Percentiles rank a stretch among this genome's conserved stretches.
Conservation (phyloP, 208 protist genomes). For the Acanthamoeba sp. region DNA sequence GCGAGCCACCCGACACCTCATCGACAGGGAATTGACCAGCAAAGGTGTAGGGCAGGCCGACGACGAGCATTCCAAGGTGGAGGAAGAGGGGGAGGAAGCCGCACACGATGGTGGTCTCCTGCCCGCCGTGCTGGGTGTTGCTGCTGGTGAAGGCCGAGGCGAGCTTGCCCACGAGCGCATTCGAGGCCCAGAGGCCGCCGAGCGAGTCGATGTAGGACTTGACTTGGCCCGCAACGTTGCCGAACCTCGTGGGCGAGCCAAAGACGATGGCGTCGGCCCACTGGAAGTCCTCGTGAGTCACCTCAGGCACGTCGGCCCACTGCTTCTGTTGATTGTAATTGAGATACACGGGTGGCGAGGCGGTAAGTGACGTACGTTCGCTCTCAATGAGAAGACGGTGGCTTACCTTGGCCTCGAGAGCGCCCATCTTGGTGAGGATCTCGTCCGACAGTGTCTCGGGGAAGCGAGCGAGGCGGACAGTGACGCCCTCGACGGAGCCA, state of each 20-base stretch:
- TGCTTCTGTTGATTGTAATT: conserved; percentile 68
- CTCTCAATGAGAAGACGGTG: too few species aligned
- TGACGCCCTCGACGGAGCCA: conserved; percentile 58
- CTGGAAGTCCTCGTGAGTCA: conserved; percentile 12
- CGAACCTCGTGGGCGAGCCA: conserved; percentile 73
- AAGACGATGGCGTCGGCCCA: conserved; percentile 76
- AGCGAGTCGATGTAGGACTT: conserved; percentile 73
- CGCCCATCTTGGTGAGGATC: conserved; percentile 80
- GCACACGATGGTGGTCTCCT: too few species aligned
- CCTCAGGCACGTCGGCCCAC: conserved; percentile 74
- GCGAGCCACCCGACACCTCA: conserved; percentile 37
- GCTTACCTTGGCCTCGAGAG: conserved; percentile 61
- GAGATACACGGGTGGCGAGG: not conserved
- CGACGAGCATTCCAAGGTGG: conserved; percentile 76
- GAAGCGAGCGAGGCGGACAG: conserved; percentile 52
- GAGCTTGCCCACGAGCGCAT: conserved; percentile 74
- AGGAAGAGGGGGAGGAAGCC: too few species aligned
- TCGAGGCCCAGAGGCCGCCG: conserved; percentile 71
- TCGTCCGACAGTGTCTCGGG: conserved; percentile 77
- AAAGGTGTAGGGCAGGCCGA: conserved; percentile 75
- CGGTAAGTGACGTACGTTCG: too few species aligned
- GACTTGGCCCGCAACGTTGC: conserved; percentile 63
- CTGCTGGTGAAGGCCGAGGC: too few species aligned
- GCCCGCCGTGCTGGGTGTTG: too few species aligned
- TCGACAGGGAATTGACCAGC: not conserved